Evolutionary conservation across 139 green algal species (phyloP), one percentile per base, ranked within the genome.

Genomic region (Chlamydomonas sp.): DNA sequence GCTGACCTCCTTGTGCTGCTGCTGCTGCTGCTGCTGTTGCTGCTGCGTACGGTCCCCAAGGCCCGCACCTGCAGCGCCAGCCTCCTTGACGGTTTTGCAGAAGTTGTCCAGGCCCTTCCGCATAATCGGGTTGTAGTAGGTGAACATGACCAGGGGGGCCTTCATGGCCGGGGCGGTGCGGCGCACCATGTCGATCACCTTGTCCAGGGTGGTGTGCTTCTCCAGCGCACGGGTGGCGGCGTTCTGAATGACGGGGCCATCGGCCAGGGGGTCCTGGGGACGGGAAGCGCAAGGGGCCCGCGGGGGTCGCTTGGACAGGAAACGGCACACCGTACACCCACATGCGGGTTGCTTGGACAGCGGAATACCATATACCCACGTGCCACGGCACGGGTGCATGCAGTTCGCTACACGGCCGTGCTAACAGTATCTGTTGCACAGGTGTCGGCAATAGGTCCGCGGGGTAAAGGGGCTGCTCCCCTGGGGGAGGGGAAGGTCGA

Each of bases 81-180:
- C 96, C 14, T 86, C 95, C 87, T 97, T 97, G 69, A 96, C 94
- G 18, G 97, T 92, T 58, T 85, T 58, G 91, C 97, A 98, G 92
- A 99, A 99, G 69, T 93, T 92, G 64, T 99, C 94, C 60, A 97
- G 88, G 1, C 96, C 96, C 2, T 95, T 89, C 0, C 95, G 92
- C 92, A 99, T 97, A 92, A 99, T 99, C 67, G 98, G 98, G 90
- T 99, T 99, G 95, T 95, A 99, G 91, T 99, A 99, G 0, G 97
- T 98, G 92, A 99, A 99, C 68, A 99, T 91, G 14, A 99, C 94
- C 2, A 99, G 86, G 9, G 97, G 97, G 15, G 97, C 96, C 49
- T 83, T 94, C 76, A 99, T 92, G 7, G 58, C 83, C 0, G 95
- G 92, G 5, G 90, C 91, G 7, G 84, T 85, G 18, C 90, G 69